These are phyloP conservation scores for Hypoxylon fuscum DNA, from an alignment of 495 filamentous ascomycete species.

Conservation along the genomic window DNA sequence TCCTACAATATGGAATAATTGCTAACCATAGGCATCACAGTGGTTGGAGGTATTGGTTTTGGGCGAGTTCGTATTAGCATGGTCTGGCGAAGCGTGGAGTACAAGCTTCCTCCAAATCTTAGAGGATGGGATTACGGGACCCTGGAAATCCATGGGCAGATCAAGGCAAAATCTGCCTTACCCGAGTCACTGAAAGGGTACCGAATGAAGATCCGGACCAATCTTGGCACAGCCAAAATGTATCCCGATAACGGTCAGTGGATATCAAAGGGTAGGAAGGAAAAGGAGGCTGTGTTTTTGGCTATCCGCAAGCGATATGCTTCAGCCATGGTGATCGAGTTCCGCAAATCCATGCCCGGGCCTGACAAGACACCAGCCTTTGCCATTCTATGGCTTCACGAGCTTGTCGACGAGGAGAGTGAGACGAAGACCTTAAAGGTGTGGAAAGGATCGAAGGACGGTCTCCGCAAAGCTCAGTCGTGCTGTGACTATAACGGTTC, in stretches of 20 bases:
- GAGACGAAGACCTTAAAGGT: conserved; percentile 62
- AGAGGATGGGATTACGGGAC: conserved; percentile 75
- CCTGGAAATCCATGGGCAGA: conserved; percentile 60
- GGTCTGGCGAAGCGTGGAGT: conserved; percentile 72
- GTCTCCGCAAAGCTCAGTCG: conserved; percentile 52
- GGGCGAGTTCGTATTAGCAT: conserved; percentile 71
- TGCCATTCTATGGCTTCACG: conserved; percentile 71
- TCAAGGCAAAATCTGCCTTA: conserved; percentile 49
- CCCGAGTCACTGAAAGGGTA: conserved; percentile 53
- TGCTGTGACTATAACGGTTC: conserved; percentile 51
- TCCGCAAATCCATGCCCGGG: conserved; percentile 59
- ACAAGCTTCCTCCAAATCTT: conserved; percentile 62
- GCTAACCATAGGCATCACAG: conserved; percentile 17
- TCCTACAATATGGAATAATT: conserved; percentile 1
- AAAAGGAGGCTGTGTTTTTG: conserved; percentile 58
- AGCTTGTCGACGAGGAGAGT: conserved; percentile 71
- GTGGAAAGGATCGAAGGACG: conserved; percentile 62
- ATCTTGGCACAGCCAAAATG: conserved; percentile 63
- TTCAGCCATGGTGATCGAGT: conserved; percentile 67
- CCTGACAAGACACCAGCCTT: conserved; percentile 66
- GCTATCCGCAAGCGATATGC: conserved; percentile 70
- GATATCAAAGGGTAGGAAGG: conserved; percentile 46
- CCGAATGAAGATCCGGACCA: conserved; percentile 65
- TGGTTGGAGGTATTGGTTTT: conserved; percentile 72
- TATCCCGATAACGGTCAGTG: conserved; percentile 50